Conservation (phyloP, 305 asterid species). For the Stenogyne calaminthoides region DNA sequence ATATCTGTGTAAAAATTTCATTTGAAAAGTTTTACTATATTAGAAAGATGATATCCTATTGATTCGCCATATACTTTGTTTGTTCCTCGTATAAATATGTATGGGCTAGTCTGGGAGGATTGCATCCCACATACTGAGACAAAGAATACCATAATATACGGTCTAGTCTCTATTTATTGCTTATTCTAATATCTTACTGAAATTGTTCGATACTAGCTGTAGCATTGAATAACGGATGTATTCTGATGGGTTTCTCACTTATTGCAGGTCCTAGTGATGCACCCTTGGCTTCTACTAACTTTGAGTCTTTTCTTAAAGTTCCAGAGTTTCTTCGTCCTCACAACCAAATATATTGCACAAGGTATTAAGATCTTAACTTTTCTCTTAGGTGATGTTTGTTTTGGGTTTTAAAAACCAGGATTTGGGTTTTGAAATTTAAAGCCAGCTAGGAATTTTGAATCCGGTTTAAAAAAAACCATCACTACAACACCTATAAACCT, state of each 20-base stretch:
- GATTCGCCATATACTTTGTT: background rate
- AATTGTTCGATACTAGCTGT: conserved; percentile 25
- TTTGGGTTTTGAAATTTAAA: no score
- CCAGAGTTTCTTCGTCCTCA: conserved; percentile 94
- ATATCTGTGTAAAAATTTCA: conserved; percentile 3
- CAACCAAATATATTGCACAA: conserved; percentile 95
- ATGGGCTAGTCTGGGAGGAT: conserved; percentile 8
- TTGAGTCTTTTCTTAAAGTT: conserved; percentile 95
- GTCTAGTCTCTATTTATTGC: conserved; percentile 13
- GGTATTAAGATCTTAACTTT: conserved; percentile 46
- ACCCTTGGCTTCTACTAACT: conserved; percentile 89
- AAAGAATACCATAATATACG: background rate
- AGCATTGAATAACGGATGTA: conserved; percentile 19
- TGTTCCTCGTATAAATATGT: conserved; percentile 5
- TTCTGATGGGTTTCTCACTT: conserved; percentile 34
- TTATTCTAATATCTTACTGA: conserved; percentile 3
- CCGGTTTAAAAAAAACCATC: no score
- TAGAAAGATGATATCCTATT: background rate
- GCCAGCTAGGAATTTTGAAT: no score
- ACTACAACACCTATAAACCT: no score
- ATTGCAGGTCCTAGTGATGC: conserved; percentile 92
- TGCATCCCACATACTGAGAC: conserved; percentile 11
- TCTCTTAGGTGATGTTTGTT: background rate
- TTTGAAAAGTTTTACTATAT: background rate
- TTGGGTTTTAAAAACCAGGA: no score